phyloP scores from a whole-genome alignment of 1,139 yeast genomes.

The Meyerozyma elateridarum region DNA sequence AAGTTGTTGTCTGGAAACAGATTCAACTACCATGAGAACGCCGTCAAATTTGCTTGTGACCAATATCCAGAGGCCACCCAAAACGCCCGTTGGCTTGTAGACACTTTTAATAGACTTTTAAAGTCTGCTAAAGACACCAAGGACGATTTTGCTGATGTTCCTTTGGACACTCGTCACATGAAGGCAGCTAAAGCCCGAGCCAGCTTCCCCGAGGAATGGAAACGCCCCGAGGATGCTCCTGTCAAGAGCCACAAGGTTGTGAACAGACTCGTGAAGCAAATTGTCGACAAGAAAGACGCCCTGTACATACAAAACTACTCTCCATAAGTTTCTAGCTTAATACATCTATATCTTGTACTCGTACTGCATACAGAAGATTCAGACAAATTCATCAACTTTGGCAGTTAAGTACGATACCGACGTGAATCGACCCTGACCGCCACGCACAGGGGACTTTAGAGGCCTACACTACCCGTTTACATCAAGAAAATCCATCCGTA shows the following conservation, averaged over 20 bases:
- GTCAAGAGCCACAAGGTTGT: constrained; percentile 29
- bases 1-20: constrained; percentile 75
- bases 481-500: too few relatives aligned
- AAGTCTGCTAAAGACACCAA: constrained; percentile 59
- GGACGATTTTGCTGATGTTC: constrained; percentile 69
- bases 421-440: too few relatives aligned
- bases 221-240: constrained; percentile 68
- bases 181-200: constrained; percentile 22
- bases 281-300: constrained; percentile 30
- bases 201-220: constrained; percentile 80
- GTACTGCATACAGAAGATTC: constrained; percentile 1
- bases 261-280: constrained; percentile 30
- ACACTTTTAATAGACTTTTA: constrained; percentile 56
- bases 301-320: constrained; percentile 23
- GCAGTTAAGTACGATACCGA: too few relatives aligned
- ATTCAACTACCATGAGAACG: constrained; percentile 58
- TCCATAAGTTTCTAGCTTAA: constrained; percentile 16
- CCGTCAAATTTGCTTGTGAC: constrained; percentile 57
- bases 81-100: constrained; percentile 71
- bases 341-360: constrained; percentile 1
- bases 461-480: too few relatives aligned
- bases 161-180: constrained; percentile 73
- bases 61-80: constrained; percentile 76
- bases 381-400: too few relatives aligned
- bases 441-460: too few relatives aligned